Percentiles rank a stretch among this genome's conserved stretches.
phyloP scores from a whole-genome alignment of 495 filamentous ascomycete genomes.

The Xanthoparmelia taractica region DNA sequence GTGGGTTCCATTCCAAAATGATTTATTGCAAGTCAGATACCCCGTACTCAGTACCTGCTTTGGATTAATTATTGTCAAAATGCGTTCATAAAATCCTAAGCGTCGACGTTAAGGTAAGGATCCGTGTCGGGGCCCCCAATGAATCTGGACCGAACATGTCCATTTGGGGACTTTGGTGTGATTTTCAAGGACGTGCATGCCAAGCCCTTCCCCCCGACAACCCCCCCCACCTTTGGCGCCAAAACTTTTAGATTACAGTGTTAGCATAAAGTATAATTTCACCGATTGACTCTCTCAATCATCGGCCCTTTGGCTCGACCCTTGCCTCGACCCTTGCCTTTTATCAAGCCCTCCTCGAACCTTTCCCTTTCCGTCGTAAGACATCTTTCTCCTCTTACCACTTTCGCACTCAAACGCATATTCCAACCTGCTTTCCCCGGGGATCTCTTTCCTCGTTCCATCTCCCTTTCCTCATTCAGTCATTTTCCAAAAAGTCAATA shows the following conservation, averaged over 20 bases:
- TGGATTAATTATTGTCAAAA: too few relatives aligned
- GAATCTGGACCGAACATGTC: slow-evolving; percentile 1
- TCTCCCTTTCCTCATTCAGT: neutral
- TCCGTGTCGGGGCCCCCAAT: too few relatives aligned
- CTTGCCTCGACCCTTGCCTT: neutral
- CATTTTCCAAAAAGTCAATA: neutral
- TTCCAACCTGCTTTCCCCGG: neutral
- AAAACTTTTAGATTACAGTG: neutral
- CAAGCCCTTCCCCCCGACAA: neutral
- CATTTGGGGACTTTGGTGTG: neutral
- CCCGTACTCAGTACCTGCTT: too few relatives aligned
- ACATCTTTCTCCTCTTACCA: slow-evolving; percentile 4
- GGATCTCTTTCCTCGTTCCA: neutral
- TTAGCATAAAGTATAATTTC: too few relatives aligned
- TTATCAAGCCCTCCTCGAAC: neutral
- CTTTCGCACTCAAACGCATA: slow-evolving; percentile 17
- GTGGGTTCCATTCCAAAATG: too few relatives aligned
- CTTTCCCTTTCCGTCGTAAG: slow-evolving; percentile 18
- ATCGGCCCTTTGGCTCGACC: neutral
- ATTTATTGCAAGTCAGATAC: too few relatives aligned
- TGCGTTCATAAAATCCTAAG: too few relatives aligned
- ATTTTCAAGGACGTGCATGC: slow-evolving; percentile 5
- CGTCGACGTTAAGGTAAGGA: neutral
- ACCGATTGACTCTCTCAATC: too few relatives aligned
- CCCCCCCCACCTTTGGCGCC: neutral